phyloP scores from a whole-genome alignment of 2,329 filamentous ascomycete genomes.

The Fusarium brevicatenulatum region DNA sequence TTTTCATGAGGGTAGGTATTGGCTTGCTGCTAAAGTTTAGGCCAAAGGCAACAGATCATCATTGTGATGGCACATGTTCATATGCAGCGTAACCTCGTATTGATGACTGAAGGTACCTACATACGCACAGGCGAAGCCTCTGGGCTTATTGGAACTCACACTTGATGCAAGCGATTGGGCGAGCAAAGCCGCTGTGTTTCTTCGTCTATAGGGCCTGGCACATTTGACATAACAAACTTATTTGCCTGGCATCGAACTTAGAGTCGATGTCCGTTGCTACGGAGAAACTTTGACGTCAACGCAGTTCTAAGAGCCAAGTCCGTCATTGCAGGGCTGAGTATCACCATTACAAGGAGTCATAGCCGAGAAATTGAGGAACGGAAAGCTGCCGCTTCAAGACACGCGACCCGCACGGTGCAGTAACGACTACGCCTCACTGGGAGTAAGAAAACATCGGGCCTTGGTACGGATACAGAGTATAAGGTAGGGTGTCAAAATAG shows the following conservation, averaged over 20 bases:
- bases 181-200: not conserved
- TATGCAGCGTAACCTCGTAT: slow-evolving; percentile 24
- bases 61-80: not conserved
- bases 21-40: not conserved
- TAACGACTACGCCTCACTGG: not conserved
- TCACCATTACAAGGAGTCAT: slow-evolving; percentile 2
- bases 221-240: not conserved
- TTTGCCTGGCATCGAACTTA: not conserved
- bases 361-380: slow-evolving; percentile 12
- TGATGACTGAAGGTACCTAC: not conserved
- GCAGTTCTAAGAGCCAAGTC: not conserved
- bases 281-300: slow-evolving; percentile 31
- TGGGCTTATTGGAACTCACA: not conserved
- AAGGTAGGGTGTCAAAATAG: too few species aligned
- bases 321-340: slow-evolving; percentile 32
- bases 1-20: too few species aligned
- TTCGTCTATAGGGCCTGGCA: not conserved
- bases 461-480: too few species aligned
- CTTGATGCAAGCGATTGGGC: not conserved
- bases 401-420: slow-evolving; percentile 14
- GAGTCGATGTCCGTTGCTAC: slow-evolving; percentile 16
- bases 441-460: too few species aligned
- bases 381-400: slow-evolving; percentile 28
- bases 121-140: not conserved
- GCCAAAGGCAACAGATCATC: not conserved